A percentile compares a stretch with the other conserved stretches of the same genome.
phyloP scores from a whole-genome alignment of 1,139 yeast species.

The Yamadazyma epiphylla region DNA sequence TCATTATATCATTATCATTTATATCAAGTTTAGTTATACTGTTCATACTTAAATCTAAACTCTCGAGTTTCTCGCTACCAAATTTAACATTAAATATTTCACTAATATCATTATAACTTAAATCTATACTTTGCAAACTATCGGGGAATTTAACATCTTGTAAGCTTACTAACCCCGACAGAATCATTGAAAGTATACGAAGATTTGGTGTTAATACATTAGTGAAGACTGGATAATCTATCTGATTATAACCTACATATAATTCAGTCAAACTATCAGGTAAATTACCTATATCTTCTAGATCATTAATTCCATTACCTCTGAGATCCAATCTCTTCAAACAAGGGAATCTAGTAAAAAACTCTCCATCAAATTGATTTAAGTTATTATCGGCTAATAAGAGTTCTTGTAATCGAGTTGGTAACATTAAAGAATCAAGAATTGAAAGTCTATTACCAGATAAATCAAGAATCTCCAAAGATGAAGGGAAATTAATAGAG shows the following conservation, averaged over 20 bases:
- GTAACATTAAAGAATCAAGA: slow-evolving; percentile 12
- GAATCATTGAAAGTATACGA: slow-evolving; percentile 16
- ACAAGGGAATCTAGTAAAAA: slow-evolving; percentile 10
- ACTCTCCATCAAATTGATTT: slow-evolving; percentile 11
- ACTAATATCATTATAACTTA: slow-evolving; percentile 18
- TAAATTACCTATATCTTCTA: slow-evolving; percentile 21
- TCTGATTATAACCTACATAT: slow-evolving; percentile 19
- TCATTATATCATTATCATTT: neutral
- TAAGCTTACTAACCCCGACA: slow-evolving; percentile 19
- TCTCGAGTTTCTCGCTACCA: slow-evolving; percentile 8
- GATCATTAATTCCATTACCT: slow-evolving; percentile 19
- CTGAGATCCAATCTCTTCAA: slow-evolving; percentile 15
- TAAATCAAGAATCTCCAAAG: slow-evolving; percentile 14
- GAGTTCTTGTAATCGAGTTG: slow-evolving; percentile 13
- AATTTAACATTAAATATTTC: slow-evolving; percentile 13
- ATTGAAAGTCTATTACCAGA: slow-evolving; percentile 14
- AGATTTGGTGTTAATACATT: slow-evolving; percentile 18
- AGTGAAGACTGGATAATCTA: slow-evolving; percentile 18
- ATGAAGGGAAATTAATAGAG: slow-evolving; percentile 12
- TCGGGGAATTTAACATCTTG: slow-evolving; percentile 15
- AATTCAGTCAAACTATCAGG: slow-evolving; percentile 16
- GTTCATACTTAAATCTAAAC: slow-evolving; percentile 7
- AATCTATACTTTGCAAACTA: slow-evolving; percentile 12
- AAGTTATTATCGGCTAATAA: slow-evolving; percentile 16
- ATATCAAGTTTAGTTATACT: slow-evolving; percentile 1